Conservation (phyloP, 441 rosid species). For the Aquilaria agallochum region DNA sequence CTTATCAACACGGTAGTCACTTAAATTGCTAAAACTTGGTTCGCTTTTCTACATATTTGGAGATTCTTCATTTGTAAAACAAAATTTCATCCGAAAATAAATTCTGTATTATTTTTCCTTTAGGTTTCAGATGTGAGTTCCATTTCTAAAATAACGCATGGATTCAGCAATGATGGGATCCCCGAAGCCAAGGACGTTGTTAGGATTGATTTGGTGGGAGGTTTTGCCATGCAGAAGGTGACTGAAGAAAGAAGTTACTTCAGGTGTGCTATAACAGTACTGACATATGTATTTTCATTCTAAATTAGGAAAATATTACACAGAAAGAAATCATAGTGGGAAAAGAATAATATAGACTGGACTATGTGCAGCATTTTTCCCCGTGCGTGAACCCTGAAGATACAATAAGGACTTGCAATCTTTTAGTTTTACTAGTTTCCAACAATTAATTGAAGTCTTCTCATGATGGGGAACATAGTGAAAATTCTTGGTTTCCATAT, state of each 20-base stretch:
- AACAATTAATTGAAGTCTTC: too few relatives aligned
- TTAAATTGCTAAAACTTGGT: constrained; percentile 12
- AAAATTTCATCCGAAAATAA: background rate
- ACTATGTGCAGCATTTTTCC: too few relatives aligned
- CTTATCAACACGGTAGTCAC: constrained; percentile 70
- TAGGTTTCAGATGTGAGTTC: constrained; percentile 69
- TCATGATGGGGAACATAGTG: too few relatives aligned
- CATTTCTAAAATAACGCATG: constrained; percentile 51
- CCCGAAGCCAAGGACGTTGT: constrained; percentile 67
- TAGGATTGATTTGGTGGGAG: constrained; percentile 84
- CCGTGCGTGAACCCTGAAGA: too few relatives aligned
- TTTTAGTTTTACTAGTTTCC: too few relatives aligned
- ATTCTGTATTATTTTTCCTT: constrained; percentile 16
- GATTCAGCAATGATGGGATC: constrained; percentile 45
- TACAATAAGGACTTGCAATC: too few relatives aligned
- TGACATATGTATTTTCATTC: background rate
- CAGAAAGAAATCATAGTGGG: too few relatives aligned
- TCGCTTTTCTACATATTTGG: constrained; percentile 6
- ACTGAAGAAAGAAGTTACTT: constrained; percentile 68
- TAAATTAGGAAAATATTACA: too few relatives aligned
- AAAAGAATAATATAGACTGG: too few relatives aligned
- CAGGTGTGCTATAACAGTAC: constrained; percentile 40
- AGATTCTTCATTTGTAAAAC: constrained; percentile 6
- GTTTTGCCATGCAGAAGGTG: constrained; percentile 89
- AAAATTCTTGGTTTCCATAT: too few relatives aligned